These are phyloP conservation scores for Heliosperma pusillum DNA, from an alignment of 148 eudicot genomes.

Conservation along the genomic window DNA sequence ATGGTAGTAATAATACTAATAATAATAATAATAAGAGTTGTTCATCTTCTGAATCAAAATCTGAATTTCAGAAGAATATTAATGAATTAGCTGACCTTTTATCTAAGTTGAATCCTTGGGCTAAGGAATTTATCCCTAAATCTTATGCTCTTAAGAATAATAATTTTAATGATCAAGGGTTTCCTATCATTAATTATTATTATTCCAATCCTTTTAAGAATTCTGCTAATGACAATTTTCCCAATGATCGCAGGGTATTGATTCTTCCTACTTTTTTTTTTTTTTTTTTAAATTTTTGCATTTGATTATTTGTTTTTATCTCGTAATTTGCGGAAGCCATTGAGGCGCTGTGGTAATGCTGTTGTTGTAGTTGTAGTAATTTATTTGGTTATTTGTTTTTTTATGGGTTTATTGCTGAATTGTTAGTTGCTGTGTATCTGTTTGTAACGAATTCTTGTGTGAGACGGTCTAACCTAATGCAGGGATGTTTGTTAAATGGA, in stretches of 20 bases:
- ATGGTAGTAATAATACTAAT: neutral
- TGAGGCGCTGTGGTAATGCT: too few species aligned
- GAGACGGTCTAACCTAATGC: too few species aligned
- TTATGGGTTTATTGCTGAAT: neutral
- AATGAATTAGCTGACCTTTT: conserved; percentile 59
- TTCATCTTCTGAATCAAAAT: conserved; percentile 37
- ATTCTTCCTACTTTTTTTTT: neutral
- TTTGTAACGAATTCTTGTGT: neutral
- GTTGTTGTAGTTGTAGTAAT: neutral
- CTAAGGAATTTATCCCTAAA: conserved; percentile 80
- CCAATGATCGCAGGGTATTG: conserved; percentile 71
- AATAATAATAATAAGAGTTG: conserved; percentile 19
- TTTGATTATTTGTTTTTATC: neutral
- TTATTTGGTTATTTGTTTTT: neutral
- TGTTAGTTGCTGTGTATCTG: neutral
- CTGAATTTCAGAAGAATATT: conserved; percentile 51
- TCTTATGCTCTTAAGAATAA: conserved; percentile 31
- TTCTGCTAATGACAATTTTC: conserved; percentile 36
- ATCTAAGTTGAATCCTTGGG: conserved; percentile 82
- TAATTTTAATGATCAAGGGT: conserved; percentile 29
- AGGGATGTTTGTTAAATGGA: too few species aligned
- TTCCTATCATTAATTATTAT: conserved; percentile 19
- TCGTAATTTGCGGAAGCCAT: too few species aligned
- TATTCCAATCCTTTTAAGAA: conserved; percentile 36
- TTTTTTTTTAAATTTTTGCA: neutral